Conservation (phyloP, 2,329 filamentous ascomycete genomes). For the Phoma herbarum region DNA sequence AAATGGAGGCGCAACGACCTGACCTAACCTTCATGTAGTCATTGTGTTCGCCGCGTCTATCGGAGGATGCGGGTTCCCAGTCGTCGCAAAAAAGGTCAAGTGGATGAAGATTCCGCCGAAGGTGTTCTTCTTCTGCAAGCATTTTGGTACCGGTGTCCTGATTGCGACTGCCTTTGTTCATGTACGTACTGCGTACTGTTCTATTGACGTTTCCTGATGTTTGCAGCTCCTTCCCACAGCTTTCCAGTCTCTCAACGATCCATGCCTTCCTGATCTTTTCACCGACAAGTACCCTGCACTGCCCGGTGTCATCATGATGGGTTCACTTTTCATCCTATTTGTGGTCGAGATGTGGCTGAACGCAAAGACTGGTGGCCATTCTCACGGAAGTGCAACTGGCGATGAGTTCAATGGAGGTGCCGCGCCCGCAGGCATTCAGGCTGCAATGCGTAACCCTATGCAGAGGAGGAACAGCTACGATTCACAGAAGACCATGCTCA, state of each 20-base stretch:
- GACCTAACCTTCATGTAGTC: constrained; percentile 40
- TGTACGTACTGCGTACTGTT: constrained; percentile 36
- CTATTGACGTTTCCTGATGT: constrained; percentile 13
- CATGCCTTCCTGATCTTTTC: constrained; percentile 67
- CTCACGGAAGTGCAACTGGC: constrained; percentile 66
- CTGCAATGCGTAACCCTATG: constrained; percentile 44
- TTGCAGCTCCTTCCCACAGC: constrained; percentile 65
- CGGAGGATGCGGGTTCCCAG: constrained; percentile 50
- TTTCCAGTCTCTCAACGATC: constrained; percentile 59
- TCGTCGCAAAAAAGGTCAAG: constrained; percentile 60
- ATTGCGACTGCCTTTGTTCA: constrained; percentile 88
- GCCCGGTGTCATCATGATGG: constrained; percentile 73
- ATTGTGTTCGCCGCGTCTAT: constrained; percentile 52
- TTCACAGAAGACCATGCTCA: constrained; percentile 47
- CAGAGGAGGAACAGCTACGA: constrained; percentile 47
- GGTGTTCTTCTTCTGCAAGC: constrained; percentile 69
- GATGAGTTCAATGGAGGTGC: constrained; percentile 40
- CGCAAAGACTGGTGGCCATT: constrained; percentile 66
- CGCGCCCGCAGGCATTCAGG: constrained; percentile 35
- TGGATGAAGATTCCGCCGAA: constrained; percentile 66
- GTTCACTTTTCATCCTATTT: constrained; percentile 68
- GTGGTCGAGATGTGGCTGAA: constrained; percentile 70
- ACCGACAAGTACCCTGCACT: constrained; percentile 68
- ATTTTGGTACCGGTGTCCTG: constrained; percentile 77
- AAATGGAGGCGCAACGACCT: neutral